Conservation (phyloP, 768 basidiomycete genomes). For the Lyophyllum semitale region DNA sequence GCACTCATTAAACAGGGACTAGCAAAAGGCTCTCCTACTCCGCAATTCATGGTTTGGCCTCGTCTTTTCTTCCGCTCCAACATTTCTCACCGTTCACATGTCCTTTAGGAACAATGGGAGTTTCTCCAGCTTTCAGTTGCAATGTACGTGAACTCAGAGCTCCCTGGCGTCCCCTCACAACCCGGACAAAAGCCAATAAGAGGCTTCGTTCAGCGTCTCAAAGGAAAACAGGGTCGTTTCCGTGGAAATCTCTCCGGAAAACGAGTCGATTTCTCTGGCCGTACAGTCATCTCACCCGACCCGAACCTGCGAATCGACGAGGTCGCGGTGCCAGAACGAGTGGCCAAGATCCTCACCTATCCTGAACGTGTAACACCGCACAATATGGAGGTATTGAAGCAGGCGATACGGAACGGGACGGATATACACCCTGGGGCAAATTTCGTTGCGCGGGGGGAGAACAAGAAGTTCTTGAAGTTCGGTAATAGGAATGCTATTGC, state of each 20-base stretch:
- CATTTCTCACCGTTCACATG: not conserved
- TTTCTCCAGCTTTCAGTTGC: constrained; percentile 93
- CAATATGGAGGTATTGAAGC: constrained; percentile 77
- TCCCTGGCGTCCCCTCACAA: constrained; percentile 88
- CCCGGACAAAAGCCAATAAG: constrained; percentile 93
- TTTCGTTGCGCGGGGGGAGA: constrained; percentile 82
- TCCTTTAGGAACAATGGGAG: constrained; percentile 93
- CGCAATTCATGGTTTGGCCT: constrained; percentile 79
- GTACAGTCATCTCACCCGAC: constrained; percentile 98
- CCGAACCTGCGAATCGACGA: constrained; percentile 99
- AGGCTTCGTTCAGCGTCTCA: constrained; percentile 95
- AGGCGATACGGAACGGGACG: constrained; percentile 84
- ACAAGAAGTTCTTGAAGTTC: constrained; percentile 89
- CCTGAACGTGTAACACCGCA: constrained; percentile 93
- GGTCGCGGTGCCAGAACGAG: constrained; percentile 94
- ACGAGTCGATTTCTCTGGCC: constrained; percentile 97
- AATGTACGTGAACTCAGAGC: constrained; percentile 97
- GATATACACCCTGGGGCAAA: constrained; percentile 96
- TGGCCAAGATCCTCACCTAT: constrained; percentile 93
- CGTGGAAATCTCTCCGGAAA: constrained; percentile 98
- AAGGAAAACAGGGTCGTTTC: constrained; percentile 99
- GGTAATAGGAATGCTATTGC: constrained; percentile 82
- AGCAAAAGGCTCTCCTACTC: constrained; percentile 82
- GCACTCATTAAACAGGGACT: constrained; percentile 90
- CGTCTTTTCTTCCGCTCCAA: not conserved